phyloP scores from a whole-genome alignment of 164 flowering plant genomes.

The Warburgia ugandensis region DNA sequence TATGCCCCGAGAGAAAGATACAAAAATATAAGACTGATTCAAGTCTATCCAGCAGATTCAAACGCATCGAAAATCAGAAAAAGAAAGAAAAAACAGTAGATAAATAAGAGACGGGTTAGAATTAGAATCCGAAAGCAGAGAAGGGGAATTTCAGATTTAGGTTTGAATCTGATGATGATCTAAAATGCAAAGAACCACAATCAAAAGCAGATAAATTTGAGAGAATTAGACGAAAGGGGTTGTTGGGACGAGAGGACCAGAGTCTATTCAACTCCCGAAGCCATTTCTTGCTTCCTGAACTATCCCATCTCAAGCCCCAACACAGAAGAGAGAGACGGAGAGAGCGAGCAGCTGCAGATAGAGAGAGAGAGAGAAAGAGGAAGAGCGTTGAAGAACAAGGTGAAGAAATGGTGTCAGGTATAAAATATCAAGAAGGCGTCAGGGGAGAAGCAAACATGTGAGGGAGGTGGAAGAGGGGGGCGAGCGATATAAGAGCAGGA shows the following conservation, averaged over 20 bases:
- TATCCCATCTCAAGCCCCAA: not conserved
- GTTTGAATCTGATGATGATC: too few species aligned
- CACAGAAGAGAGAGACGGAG: not conserved
- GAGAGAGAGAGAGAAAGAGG: not conserved
- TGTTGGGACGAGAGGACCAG: too few species aligned
- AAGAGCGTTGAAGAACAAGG: too few species aligned
- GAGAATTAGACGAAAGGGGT: too few species aligned
- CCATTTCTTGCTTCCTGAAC: not conserved
- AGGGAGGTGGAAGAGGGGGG: not conserved
- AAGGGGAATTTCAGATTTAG: too few species aligned
- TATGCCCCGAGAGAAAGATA: not conserved
- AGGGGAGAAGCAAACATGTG: not conserved
- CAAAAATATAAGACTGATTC: not conserved
- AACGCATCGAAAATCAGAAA: not conserved
- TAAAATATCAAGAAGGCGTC: not conserved
- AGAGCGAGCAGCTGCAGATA: not conserved
- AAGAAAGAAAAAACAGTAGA: too few species aligned
- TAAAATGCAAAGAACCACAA: too few species aligned
- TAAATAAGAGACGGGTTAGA: too few species aligned
- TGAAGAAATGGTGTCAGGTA: not conserved
- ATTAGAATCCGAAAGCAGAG: too few species aligned
- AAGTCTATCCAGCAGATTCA: too few species aligned
- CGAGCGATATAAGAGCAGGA: constrained; percentile 6
- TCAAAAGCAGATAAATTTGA: not conserved
- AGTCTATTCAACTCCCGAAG: not conserved